Evolutionary conservation across 208 protist genomes (phyloP).

Genomic region (Sergeia podlipaevii): DNA sequence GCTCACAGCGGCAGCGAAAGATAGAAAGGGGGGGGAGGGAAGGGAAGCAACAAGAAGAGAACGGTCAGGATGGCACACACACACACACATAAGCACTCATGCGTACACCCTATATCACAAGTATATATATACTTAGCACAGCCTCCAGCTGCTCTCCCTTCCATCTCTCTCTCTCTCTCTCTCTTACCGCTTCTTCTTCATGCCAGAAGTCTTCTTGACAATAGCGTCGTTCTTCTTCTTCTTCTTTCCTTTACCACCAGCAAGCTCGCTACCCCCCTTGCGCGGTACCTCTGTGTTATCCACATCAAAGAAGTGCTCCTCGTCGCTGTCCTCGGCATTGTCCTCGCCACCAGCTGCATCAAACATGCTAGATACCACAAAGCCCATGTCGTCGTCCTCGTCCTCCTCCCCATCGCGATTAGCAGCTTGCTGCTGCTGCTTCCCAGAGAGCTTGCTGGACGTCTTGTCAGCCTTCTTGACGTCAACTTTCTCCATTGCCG

Average conservation of each 20-base stretch:
- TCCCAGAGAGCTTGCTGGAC: neutral
- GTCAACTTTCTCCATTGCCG: slow-evolving; percentile 12
- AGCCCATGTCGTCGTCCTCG: slow-evolving; percentile 12
- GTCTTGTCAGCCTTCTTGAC: neutral
- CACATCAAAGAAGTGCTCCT: slow-evolving; percentile 70
- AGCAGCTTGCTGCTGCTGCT: neutral
- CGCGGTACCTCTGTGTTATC: slow-evolving; percentile 23
- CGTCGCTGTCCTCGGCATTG: slow-evolving; percentile 55
- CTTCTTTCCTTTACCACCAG: neutral
- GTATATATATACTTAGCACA: too few relatives aligned
- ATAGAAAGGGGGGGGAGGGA: too few relatives aligned
- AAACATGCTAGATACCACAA: slow-evolving; percentile 8
- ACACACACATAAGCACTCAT: too few relatives aligned
- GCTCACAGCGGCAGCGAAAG: too few relatives aligned
- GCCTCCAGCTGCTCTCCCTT: too few relatives aligned
- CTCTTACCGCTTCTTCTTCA: neutral
- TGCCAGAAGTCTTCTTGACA: slow-evolving; percentile 2
- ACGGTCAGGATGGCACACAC: too few relatives aligned
- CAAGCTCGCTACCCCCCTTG: neutral
- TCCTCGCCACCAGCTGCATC: slow-evolving; percentile 13
- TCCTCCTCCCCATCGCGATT: neutral
- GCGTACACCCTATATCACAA: too few relatives aligned
- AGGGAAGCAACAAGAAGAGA: too few relatives aligned
- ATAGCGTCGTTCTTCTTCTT: slow-evolving; percentile 7
- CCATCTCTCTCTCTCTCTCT: too few relatives aligned